Conservation (phyloP, 345 rosid species). For the Bretschneidera sinensis region DNA sequence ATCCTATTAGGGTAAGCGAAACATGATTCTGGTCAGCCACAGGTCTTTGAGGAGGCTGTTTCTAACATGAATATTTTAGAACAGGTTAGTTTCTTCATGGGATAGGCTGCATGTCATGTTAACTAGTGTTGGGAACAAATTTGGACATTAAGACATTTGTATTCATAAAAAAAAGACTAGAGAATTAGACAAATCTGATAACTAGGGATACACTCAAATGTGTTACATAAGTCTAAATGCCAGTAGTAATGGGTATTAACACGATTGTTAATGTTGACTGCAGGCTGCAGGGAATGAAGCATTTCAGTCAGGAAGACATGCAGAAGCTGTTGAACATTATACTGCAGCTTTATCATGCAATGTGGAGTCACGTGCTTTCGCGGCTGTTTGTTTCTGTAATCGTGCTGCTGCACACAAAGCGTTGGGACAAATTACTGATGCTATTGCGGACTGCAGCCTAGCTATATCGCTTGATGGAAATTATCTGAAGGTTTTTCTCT, state of each 20-base stretch:
- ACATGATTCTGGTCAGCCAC: background rate
- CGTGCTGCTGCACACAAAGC: slow-evolving; percentile 95
- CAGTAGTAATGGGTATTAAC: background rate
- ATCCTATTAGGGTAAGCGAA: background rate
- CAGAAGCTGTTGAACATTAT: slow-evolving; percentile 91
- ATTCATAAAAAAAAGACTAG: no score
- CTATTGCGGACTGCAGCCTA: slow-evolving; percentile 96
- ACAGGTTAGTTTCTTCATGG: background rate
- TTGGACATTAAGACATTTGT: background rate
- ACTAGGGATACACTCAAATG: background rate
- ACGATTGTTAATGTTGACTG: slow-evolving; percentile 4
- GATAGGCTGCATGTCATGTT: no score
- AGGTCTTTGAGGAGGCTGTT: background rate
- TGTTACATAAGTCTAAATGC: background rate
- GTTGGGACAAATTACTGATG: slow-evolving; percentile 73
- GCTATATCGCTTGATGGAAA: slow-evolving; percentile 87
- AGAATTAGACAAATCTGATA: background rate
- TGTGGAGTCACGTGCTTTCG: slow-evolving; percentile 83
- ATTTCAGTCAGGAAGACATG: slow-evolving; percentile 75
- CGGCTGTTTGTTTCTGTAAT: slow-evolving; percentile 93
- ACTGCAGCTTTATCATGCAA: slow-evolving; percentile 72
- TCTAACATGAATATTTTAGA: background rate
- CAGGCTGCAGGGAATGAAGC: slow-evolving; percentile 96
- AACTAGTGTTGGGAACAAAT: background rate
- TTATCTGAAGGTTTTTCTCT: slow-evolving; percentile 67